These are phyloP conservation scores for Pleurotus djamor DNA, from an alignment of 768 basidiomycete genomes.

Conservation along the genomic window DNA sequence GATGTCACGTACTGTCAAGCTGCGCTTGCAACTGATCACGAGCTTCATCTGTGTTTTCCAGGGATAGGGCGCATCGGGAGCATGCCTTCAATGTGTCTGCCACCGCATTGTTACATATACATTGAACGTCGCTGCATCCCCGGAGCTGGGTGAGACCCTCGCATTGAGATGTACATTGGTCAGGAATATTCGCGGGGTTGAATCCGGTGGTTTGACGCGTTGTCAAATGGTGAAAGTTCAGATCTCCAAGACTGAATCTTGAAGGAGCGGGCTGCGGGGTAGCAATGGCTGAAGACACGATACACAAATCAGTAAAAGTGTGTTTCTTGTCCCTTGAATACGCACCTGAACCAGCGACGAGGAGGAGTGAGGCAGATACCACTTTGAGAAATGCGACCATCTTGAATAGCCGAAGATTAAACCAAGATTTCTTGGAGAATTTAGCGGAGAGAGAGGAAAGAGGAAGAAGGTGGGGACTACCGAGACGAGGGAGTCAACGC, in stretches of 20 bases:
- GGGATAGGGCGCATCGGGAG: background rate
- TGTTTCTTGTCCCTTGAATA: background rate
- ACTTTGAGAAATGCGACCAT: slow-evolving; percentile 3
- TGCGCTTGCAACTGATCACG: background rate
- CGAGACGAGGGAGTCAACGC: too few relatives aligned
- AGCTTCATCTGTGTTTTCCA: background rate
- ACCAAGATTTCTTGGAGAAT: too few relatives aligned
- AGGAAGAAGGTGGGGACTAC: too few relatives aligned
- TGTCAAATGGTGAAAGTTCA: too few relatives aligned
- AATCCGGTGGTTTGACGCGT: background rate
- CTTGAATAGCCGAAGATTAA: background rate
- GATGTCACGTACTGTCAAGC: background rate
- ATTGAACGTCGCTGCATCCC: background rate
- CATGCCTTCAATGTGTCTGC: background rate
- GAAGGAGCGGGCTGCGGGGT: background rate
- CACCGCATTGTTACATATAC: background rate
- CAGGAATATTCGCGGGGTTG: background rate
- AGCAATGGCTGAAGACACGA: background rate
- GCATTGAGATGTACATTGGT: background rate
- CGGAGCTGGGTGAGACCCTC: background rate
- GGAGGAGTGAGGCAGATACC: background rate
- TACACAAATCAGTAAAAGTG: background rate
- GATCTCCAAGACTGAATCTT: too few relatives aligned
- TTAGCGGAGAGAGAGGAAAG: too few relatives aligned
- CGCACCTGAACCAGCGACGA: background rate